These are phyloP conservation scores for Nakazawaea pomicola DNA, from an alignment of 805 yeast genomes.

Conservation along the genomic window DNA sequence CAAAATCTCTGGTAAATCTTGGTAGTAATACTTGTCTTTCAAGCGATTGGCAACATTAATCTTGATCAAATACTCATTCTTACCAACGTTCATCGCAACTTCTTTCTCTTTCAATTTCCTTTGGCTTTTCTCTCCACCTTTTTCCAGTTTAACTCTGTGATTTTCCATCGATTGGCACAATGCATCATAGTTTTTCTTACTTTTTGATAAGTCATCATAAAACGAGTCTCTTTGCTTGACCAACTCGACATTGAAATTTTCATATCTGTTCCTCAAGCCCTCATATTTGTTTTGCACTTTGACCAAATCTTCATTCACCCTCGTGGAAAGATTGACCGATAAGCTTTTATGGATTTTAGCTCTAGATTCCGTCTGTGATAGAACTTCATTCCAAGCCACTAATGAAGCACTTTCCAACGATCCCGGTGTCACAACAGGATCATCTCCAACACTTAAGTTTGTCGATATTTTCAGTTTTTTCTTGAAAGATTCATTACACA, in stretches of 20 bases:
- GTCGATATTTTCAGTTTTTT: constrained; percentile 70
- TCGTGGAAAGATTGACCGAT: constrained; percentile 52
- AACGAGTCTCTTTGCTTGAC: constrained; percentile 39
- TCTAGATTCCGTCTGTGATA: constrained; percentile 76
- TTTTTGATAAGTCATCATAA: constrained; percentile 54
- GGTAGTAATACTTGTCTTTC: constrained; percentile 89
- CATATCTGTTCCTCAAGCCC: constrained; percentile 49
- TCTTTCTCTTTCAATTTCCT: constrained; percentile 57
- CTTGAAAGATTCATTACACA: constrained; percentile 66
- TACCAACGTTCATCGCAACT: constrained; percentile 80
- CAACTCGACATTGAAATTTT: constrained; percentile 55
- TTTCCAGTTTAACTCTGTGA: constrained; percentile 71
- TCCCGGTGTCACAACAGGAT: constrained; percentile 90
- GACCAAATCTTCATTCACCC: constrained; percentile 56
- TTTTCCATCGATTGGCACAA: constrained; percentile 76
- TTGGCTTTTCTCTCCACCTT: constrained; percentile 42
- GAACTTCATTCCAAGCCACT: constrained; percentile 86
- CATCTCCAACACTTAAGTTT: constrained; percentile 79
- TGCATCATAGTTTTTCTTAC: constrained; percentile 75
- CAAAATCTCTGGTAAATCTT: constrained; percentile 86
- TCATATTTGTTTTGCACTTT: constrained; percentile 50
- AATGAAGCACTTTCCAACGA: constrained; percentile 83
- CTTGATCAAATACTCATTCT: constrained; percentile 75
- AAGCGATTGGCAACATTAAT: constrained; percentile 83
- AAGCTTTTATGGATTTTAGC: constrained; percentile 62